Evolutionary conservation across 306 rosid species (phyloP).

Genomic region (Boehmeria nivea): DNA sequence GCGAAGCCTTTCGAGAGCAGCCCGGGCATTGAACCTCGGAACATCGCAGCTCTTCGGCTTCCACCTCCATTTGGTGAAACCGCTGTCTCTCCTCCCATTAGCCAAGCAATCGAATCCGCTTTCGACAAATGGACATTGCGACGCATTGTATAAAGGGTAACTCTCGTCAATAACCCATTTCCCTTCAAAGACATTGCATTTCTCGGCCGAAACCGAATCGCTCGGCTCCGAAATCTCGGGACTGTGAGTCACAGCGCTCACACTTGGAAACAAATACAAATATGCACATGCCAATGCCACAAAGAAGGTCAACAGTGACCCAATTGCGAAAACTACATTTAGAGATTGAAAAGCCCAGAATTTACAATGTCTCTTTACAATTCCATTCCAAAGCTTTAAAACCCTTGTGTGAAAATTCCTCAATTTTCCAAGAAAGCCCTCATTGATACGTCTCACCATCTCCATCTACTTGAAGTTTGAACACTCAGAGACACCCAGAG

Average conservation of each 20-base stretch:
- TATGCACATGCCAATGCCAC: slow-evolving; percentile 44
- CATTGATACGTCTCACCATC: slow-evolving; percentile 30
- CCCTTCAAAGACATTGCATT: slow-evolving; percentile 74
- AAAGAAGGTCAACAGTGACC: slow-evolving; percentile 44
- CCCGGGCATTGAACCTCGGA: slow-evolving; percentile 51
- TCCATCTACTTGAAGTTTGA: slow-evolving; percentile 33
- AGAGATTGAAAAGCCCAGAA: slow-evolving; percentile 40
- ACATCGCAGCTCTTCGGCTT: slow-evolving; percentile 66
- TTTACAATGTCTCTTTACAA: slow-evolving; percentile 35
- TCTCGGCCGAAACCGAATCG: slow-evolving; percentile 12
- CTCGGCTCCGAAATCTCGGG: slow-evolving; percentile 24
- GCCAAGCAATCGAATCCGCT: slow-evolving; percentile 73
- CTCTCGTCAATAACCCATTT: slow-evolving; percentile 62
- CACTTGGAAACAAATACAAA: slow-evolving; percentile 42
- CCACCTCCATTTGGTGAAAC: slow-evolving; percentile 79
- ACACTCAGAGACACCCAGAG: slow-evolving; percentile 26
- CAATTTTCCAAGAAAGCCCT: slow-evolving; percentile 37
- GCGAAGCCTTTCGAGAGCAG: slow-evolving; percentile 51
- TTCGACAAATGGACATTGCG: slow-evolving; percentile 68
- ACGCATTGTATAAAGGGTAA: slow-evolving; percentile 79
- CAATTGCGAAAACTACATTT: slow-evolving; percentile 42
- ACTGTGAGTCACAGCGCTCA: slow-evolving; percentile 26
- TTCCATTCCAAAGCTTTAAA: slow-evolving; percentile 35
- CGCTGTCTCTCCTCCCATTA: slow-evolving; percentile 69
- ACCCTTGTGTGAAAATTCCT: slow-evolving; percentile 32